Percentiles rank a stretch among this genome's conserved stretches.
phyloP scores from a whole-genome alignment of 768 basidiomycete genomes.

The Dacryopinax spathularia region DNA sequence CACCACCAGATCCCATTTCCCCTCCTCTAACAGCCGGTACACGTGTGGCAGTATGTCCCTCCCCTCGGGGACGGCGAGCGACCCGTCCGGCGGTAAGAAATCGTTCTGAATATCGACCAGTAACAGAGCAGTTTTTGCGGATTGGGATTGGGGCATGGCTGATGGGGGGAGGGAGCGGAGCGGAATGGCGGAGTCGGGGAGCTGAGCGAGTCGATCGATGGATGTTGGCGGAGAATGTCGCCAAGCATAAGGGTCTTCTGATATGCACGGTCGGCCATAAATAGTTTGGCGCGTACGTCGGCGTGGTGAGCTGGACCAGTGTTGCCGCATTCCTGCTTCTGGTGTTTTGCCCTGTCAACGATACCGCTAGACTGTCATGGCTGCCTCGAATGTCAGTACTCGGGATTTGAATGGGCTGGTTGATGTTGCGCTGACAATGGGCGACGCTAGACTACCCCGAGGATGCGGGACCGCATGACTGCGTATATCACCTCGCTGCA shows the following conservation, averaged over 20 bases:
- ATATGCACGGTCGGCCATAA: background rate
- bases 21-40: constrained; percentile 37
- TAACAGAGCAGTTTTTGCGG: constrained; percentile 35
- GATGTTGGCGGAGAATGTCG: background rate
- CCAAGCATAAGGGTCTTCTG: background rate
- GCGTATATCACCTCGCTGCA: constrained; percentile 65
- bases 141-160: background rate
- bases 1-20: constrained; percentile 26
- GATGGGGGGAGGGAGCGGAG: background rate
- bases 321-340: background rate
- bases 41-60: constrained; percentile 42
- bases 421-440: background rate
- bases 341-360: background rate
- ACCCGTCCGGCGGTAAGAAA: constrained; percentile 51
- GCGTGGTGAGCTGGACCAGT: no score
- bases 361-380: background rate
- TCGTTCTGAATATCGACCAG: constrained; percentile 76
- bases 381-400: background rate
- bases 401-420: background rate
- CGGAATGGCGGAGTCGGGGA: background rate
- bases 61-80: constrained; percentile 54
- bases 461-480: constrained; percentile 67
- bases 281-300: no score
- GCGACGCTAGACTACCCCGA: constrained; percentile 6
- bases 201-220: background rate